Percentiles rank a stretch among this genome's conserved stretches.
These are phyloP conservation scores for Pythium plurisporium DNA, from an alignment of 352 stramenopile genomes.

Conservation along the genomic window DNA sequence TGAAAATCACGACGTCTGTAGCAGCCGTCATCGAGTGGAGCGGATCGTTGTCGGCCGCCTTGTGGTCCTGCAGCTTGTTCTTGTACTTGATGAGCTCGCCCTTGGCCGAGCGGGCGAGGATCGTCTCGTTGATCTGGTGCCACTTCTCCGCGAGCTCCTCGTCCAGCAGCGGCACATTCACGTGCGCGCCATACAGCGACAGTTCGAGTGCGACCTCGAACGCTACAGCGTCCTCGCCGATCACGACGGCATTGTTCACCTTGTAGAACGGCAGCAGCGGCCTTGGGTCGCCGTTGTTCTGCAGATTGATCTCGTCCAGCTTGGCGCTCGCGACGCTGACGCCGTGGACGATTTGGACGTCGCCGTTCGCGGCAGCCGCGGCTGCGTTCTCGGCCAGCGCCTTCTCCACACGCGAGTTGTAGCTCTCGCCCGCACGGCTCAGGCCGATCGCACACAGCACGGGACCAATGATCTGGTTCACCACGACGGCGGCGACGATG, in stretches of 20 bases:
- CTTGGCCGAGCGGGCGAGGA: slow-evolving; percentile 43
- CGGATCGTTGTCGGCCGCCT: slow-evolving; percentile 15
- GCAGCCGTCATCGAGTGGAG: slow-evolving; percentile 33
- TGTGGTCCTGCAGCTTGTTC: slow-evolving; percentile 45
- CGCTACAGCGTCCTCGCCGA: slow-evolving; percentile 56
- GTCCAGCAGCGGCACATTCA: slow-evolving; percentile 58
- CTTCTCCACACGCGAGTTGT: not conserved
- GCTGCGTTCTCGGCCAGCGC: not conserved
- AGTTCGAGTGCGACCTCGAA: slow-evolving; percentile 63
- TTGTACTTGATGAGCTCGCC: slow-evolving; percentile 64
- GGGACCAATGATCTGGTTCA: slow-evolving; percentile 70
- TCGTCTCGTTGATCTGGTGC: slow-evolving; percentile 16
- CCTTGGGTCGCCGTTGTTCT: slow-evolving; percentile 25
- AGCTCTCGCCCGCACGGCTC: slow-evolving; percentile 42
- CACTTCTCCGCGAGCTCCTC: slow-evolving; percentile 53
- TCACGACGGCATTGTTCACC: slow-evolving; percentile 33
- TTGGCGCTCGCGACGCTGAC: slow-evolving; percentile 11
- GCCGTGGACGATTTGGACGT: no score
- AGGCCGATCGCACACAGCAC: slow-evolving; percentile 58
- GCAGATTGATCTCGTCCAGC: slow-evolving; percentile 10
- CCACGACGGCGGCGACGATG: slow-evolving; percentile 60
- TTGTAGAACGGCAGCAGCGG: not conserved
- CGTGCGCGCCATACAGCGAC: slow-evolving; percentile 53
- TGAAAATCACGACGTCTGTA: slow-evolving; percentile 63
- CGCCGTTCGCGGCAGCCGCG: no score